phyloP scores from a whole-genome alignment of 176 grass and related monocot genomes.

The Elaeis guineensis region DNA sequence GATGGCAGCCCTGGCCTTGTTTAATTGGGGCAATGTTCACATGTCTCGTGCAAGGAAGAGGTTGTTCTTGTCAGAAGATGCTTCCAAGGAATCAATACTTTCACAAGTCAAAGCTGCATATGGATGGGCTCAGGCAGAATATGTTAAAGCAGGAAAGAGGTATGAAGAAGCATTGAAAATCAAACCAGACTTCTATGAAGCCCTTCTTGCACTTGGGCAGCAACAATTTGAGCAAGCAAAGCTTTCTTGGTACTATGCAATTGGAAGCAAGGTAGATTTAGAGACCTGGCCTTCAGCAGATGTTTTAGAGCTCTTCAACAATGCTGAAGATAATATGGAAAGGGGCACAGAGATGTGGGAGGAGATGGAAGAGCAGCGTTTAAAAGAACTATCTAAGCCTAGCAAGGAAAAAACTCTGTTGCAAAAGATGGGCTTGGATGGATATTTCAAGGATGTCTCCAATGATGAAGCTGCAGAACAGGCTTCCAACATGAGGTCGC shows the following conservation, averaged over 20 bases:
- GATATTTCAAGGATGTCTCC: conserved; percentile 33
- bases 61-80: conserved; percentile 38
- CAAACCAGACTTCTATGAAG: conserved; percentile 81
- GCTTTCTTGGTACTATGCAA: conserved; percentile 72
- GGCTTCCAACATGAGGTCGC: conserved; percentile 53
- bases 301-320: conserved; percentile 68
- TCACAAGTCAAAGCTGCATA: conserved; percentile 46
- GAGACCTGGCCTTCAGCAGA: conserved; percentile 32
- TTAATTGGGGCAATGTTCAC: no score
- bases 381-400: conserved; percentile 52
- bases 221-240: conserved; percentile 90
- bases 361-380: conserved; percentile 41
- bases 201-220: conserved; percentile 54
- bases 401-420: conserved; percentile 40
- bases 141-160: conserved; percentile 58
- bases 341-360: conserved; percentile 87
- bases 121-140: conserved; percentile 63
- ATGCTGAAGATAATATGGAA: conserved; percentile 76
- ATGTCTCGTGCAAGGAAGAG: no score
- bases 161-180: conserved; percentile 67
- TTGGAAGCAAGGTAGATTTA: conserved; percentile 51
- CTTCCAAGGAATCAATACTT: conserved; percentile 36
- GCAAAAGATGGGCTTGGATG: conserved; percentile 44
- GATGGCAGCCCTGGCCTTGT: no score
- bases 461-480: conserved; percentile 50